phyloP scores from a whole-genome alignment of 2,329 filamentous ascomycete species.

The Drechslera avenae region DNA sequence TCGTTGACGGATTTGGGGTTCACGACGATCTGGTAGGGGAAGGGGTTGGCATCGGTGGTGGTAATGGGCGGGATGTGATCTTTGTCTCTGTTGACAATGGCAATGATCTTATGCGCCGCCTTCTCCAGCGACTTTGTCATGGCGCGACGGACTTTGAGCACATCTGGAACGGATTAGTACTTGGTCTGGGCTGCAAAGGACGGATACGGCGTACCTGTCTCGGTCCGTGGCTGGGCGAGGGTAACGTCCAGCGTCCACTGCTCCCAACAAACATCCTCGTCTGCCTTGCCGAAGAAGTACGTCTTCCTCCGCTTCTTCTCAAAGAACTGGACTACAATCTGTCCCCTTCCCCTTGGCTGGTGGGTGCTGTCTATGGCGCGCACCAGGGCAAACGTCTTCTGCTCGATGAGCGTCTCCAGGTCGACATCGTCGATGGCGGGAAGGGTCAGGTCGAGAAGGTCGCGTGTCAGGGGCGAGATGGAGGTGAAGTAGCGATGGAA shows the following conservation, averaged over 20 bases:
- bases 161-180: conserved; percentile 62
- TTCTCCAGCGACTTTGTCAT: conserved; percentile 90
- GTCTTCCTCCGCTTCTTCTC: conserved; percentile 86
- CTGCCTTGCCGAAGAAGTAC: conserved; percentile 72
- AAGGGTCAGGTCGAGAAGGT: conserved; percentile 87
- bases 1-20: conserved; percentile 73
- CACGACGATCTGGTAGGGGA: conserved; percentile 90
- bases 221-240: conserved; percentile 86
- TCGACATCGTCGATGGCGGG: conserved; percentile 89
- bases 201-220: conserved; percentile 71
- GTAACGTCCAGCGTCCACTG: conserved; percentile 92
- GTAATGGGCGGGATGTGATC: conserved; percentile 98
- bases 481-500: conserved; percentile 97
- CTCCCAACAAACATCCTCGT: conserved; percentile 97
- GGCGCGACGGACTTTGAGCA: conserved; percentile 83
- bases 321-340: conserved; percentile 89
- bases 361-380: conserved; percentile 70
- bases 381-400: conserved; percentile 78
- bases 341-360: conserved; percentile 68
- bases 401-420: conserved; percentile 91
- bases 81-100: conserved; percentile 84
- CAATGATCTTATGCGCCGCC: conserved; percentile 87
- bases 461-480: conserved; percentile 79
- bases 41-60: conserved; percentile 87
- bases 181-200: not conserved